Evolutionary conservation across 345 rosid species (phyloP), one percentile per base, ranked within the genome.

Genomic region (Boechera retrofracta): DNA sequence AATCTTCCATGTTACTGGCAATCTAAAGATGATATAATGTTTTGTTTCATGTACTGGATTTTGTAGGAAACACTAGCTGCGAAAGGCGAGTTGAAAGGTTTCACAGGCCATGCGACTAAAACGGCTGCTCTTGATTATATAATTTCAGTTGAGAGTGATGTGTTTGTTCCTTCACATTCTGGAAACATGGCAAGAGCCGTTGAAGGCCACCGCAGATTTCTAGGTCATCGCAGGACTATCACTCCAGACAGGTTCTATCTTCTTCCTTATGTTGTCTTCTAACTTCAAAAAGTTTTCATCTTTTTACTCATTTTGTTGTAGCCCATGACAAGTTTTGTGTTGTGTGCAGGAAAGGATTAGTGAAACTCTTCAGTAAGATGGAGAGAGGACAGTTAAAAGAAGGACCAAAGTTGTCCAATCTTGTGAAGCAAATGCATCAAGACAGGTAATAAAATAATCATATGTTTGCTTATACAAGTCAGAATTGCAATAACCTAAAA

Each of bases 141-240:
- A 69, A 84, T 95, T 45, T 95, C 97, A 0, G 79, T 89, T 38
- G 91, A 90, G 73, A 92, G 99, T 77, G 90, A 90, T 79, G 90
- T 92, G 72, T 94, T 94, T 72, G 78, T 94, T 72, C 92, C 98
- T 48, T 86, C 98, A 16, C 82, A 94, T 83, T 92, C 96, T 10
- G 98, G 99, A 48, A 94, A 94, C 80, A 94, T 94, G 99, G 99
- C 99, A 44, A 88, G 92, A 83, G 94, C 94, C 1, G 94, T 94
- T 56, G 99, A 94, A 84, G 99, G 99, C 58, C 98, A 94, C 66
- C 93, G 98, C 44, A 89, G 99, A 82, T 92, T 90, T 82, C 85
- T 92, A 71, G 97, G 97, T 4, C 94, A 95, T 79, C 89, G 88
- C 26, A 88, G 81, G 82, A 92, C 99, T 32, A 88, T 94, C 74